A percentile compares a stretch with the other conserved stretches of the same genome.
Conservation (phyloP, 176 grass and related monocot species). For the Rhynchospora tenuis region DNA sequence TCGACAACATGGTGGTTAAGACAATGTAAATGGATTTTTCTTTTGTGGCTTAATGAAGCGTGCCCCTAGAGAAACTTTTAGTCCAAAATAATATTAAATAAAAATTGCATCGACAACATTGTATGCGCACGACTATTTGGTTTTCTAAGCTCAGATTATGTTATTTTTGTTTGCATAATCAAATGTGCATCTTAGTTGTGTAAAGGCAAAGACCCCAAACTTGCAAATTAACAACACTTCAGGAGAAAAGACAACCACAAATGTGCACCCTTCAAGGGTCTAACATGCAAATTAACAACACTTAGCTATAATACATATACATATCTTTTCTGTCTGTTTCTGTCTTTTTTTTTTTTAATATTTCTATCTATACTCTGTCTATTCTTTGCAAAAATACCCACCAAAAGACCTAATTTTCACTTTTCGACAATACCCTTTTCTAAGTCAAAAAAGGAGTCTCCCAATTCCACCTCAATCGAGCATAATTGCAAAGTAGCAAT, state of each 20-base stretch:
- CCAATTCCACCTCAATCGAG: background rate
- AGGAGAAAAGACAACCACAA: background rate
- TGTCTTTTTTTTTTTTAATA: slow-evolving; percentile 4
- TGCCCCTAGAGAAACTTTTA: too few relatives aligned
- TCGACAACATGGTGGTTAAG: background rate
- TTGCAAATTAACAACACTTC: background rate
- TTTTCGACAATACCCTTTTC: background rate
- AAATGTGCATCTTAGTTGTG: background rate
- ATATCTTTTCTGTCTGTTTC: background rate
- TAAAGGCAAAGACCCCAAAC: background rate
- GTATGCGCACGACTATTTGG: background rate
- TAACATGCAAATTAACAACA: background rate
- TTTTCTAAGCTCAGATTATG: background rate
- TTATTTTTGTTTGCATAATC: background rate
- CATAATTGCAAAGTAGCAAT: slow-evolving; percentile 12
- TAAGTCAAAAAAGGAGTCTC: slow-evolving; percentile 7
- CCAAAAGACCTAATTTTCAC: background rate
- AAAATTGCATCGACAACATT: background rate
- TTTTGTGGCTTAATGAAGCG: too few relatives aligned
- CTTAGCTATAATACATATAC: background rate
- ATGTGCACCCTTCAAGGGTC: background rate
- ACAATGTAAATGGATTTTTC: too few relatives aligned
- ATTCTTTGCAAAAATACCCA: slow-evolving; percentile 13
- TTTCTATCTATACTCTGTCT: background rate
- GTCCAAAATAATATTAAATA: too few relatives aligned